Evolutionary conservation across 495 filamentous ascomycete genomes (phyloP).

Genomic region (Penicillium longicatenatum): DNA sequence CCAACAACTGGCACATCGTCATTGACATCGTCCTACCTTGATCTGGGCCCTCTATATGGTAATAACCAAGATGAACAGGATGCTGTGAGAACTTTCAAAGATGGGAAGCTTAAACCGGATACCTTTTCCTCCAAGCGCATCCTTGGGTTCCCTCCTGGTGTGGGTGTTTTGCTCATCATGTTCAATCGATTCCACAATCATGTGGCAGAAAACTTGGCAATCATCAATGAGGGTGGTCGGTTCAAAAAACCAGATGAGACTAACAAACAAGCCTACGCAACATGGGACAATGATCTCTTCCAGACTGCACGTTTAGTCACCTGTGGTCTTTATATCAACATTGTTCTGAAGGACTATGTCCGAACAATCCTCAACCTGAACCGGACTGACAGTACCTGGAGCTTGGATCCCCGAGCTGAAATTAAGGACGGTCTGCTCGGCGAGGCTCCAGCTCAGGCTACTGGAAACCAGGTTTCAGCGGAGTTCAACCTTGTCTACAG

Average conservation of each 20-base stretch:
- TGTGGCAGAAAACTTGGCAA: conserved; percentile 59
- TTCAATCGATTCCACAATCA: conserved; percentile 80
- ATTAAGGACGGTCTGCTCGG: conserved; percentile 43
- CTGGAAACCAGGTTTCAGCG: conserved; percentile 74
- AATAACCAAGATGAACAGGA: conserved; percentile 77
- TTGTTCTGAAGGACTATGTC: conserved; percentile 76
- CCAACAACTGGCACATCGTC: conserved; percentile 58
- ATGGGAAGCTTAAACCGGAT: conserved; percentile 84
- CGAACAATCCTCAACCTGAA: conserved; percentile 80
- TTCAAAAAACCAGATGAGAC: conserved; percentile 55
- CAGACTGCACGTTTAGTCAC: conserved; percentile 73
- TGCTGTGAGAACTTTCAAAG: conserved; percentile 72
- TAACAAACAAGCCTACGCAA: conserved; percentile 54
- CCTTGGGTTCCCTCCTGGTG: conserved; percentile 81
- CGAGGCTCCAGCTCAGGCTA: conserved; percentile 38
- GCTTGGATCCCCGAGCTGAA: conserved; percentile 69
- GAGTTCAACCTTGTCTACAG: conserved; percentile 79
- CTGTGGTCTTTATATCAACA: conserved; percentile 77
- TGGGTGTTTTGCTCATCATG: conserved; percentile 72
- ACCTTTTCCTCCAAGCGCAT: conserved; percentile 76
- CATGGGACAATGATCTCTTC: conserved; percentile 77
- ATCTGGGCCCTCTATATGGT: conserved; percentile 84
- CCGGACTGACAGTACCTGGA: conserved; percentile 70
- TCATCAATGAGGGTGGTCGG: conserved; percentile 60
- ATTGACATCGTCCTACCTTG: conserved; percentile 81